Conservation (phyloP, 2,329 filamentous ascomycete species). For the Xylaria multiplex region DNA sequence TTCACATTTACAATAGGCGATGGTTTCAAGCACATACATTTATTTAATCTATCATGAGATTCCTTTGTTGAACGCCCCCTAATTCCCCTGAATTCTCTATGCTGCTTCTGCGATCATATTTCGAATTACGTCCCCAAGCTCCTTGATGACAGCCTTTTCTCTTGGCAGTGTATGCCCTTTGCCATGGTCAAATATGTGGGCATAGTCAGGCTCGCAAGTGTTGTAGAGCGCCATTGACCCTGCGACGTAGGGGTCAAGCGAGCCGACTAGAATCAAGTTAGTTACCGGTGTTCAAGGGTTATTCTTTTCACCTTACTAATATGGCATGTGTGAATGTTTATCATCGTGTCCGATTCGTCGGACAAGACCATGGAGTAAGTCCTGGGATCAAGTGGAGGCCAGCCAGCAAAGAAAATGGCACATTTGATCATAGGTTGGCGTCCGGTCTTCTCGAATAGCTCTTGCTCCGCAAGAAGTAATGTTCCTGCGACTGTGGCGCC, state of each 20-base stretch:
- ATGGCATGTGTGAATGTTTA: constrained; percentile 64
- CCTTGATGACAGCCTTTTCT: constrained; percentile 59
- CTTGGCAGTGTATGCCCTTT: constrained; percentile 71
- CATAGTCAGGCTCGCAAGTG: constrained; percentile 68
- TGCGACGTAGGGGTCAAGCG: constrained; percentile 68
- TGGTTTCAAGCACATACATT: not conserved
- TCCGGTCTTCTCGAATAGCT: constrained; percentile 43
- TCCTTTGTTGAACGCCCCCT: not conserved
- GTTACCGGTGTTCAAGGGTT: not conserved
- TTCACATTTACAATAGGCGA: not conserved
- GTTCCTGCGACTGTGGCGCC: constrained; percentile 48
- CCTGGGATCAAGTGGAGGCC: constrained; percentile 61
- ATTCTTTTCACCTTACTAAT: constrained; percentile 53
- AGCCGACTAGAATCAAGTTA: constrained; percentile 55
- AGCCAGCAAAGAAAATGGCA: constrained; percentile 63
- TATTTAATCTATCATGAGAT: constrained; percentile 17
- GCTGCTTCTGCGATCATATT: constrained; percentile 46
- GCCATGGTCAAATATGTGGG: constrained; percentile 71
- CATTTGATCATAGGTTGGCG: constrained; percentile 56
- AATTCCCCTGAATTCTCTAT: not conserved
- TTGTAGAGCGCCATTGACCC: constrained; percentile 70
- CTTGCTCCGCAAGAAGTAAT: constrained; percentile 47
- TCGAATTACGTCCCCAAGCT: constrained; percentile 58
- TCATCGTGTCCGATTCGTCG: constrained; percentile 60
- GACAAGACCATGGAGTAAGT: constrained; percentile 58